Percentiles rank a stretch among this genome's conserved stretches.
phyloP scores from a whole-genome alignment of 345 rosid species.

The Brassica incana region DNA sequence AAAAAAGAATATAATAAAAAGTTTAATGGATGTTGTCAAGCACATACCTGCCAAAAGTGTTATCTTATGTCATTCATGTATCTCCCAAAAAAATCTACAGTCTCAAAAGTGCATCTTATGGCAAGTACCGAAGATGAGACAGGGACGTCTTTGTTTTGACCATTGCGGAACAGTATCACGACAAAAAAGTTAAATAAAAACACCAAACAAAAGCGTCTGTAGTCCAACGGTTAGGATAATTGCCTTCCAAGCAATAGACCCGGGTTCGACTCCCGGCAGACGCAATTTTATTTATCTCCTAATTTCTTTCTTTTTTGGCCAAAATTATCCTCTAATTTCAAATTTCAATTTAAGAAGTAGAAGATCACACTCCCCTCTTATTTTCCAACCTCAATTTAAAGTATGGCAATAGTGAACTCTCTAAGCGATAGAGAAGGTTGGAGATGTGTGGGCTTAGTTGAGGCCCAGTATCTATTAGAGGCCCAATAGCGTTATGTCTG shows the following conservation, averaged over 20 bases:
- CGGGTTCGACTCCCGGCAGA: constrained; percentile 94
- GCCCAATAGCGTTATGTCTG: neutral
- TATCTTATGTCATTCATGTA: too few relatives aligned
- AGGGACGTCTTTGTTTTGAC: neutral
- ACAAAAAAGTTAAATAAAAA: too few relatives aligned
- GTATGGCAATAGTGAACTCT: neutral
- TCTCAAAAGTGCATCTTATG: neutral
- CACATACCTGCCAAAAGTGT: too few relatives aligned
- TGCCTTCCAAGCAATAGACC: constrained; percentile 90
- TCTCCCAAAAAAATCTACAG: neutral
- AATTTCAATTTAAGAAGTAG: too few relatives aligned
- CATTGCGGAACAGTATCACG: neutral
- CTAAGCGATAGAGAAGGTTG: neutral
- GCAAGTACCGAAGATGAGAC: neutral
- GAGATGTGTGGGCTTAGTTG: neutral
- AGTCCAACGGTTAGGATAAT: constrained; percentile 68
- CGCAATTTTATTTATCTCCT: constrained; percentile 20
- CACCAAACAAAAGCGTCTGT: constrained; percentile 28
- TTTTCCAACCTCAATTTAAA: neutral
- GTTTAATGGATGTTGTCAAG: too few relatives aligned
- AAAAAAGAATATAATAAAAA: too few relatives aligned
- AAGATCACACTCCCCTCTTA: neutral
- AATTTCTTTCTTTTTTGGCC: neutral
- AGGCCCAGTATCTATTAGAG: neutral
- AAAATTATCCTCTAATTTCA: neutral